Base-by-base conservation (phyloP, 495 filamentous ascomycete genomes). In the Evansstolkia leycettana region DNA sequence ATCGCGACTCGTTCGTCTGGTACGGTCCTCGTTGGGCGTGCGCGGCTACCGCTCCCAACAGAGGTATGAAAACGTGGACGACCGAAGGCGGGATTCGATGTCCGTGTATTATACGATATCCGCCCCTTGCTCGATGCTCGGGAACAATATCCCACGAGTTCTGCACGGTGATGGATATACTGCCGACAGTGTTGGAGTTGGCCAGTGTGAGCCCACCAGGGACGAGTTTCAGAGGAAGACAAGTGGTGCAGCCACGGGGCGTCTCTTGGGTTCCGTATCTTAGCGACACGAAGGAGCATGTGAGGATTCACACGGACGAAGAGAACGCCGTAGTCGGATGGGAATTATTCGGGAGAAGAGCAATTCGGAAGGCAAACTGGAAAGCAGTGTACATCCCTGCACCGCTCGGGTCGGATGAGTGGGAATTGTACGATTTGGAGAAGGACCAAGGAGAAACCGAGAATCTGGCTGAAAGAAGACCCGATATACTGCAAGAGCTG, bases 1-100 rank as follows among this genome's bases (percentile, higher is more conserved):
- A 53, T 17, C 56, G 50, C 23, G 60, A 70, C 41, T 64, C 57
- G 2, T 73, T 71, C 40, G 60, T 65, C 16, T 72, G 70, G 69
- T 72, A 70, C 37, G 65, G 70, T 2, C 67, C 65, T 6, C 58
- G 62, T 11, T 70, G 71, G 69, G 69, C 66, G 10, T 60, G 69
- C 34, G 72, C 70, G n/a, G 58, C 69, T 4, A 75, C 69, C 11
- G 66, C 72, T 7, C 66, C 72, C 15, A 63, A 55, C 8, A 51
- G 68, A 30, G 46, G 67, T 10, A 68, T 62, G 42, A 72, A 73
- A 37, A 56, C 60, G n/a, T 71, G 55, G 43, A 63, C 67, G 7
- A 64, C 69, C 11, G 57, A 75, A 47, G 67, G 69, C 9, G 69
- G 66, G 24, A 62, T 70, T 9, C 56, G 58, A 17, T 60, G 64